Evolutionary conservation across 2,329 filamentous ascomycete genomes (phyloP), one percentile per base, ranked within the genome.

Genomic region (Diaporthe sp.): DNA sequence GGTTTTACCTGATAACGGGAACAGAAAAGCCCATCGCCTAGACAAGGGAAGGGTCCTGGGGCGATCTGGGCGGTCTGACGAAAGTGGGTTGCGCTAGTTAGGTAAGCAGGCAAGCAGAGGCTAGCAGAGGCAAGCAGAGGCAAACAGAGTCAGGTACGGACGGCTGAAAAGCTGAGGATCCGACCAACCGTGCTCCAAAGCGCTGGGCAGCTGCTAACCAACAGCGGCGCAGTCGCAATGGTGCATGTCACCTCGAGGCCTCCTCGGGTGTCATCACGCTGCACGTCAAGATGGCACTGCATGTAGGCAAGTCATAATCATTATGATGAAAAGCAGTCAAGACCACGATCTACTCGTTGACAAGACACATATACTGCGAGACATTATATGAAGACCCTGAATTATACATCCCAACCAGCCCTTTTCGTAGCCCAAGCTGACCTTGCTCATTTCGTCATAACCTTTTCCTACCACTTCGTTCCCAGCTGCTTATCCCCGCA

Each of bases 391-490:
- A 71, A 70, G 61, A 51, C n/a, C 30, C 35, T 42, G 56, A 53
- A 73, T 69, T 42, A 70, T 72, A 74, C 72, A 71, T 42, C 37
- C 56, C 35, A 19, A 25, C 58, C 63, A 25, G 53, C 53, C 37
- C 50, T 30, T 68, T 53, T 51, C 39, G 39, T 53, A 44, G 50
- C 50, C 37, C 47, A 27, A 71, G 65, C 72, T 61, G 47, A 65
- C 42, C 35, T 72, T 70, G 50, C 44, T 75, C 74, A 70, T 75
- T 70, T 56, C 66, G n/a, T 75, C 74, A 32, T 75, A 69, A 56
- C 19, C 7, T 65, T 50, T 63, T 70, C 37, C 55, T 27, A n/a
- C 55, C 50, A 56, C 37, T 17, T 32, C 53, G 27, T 61, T 55
- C 7, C 47, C 63, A 53, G 47, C 32, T 39, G 17, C 37, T 39